phyloP scores from a whole-genome alignment of 2,329 filamentous ascomycete genomes.

The Colletotrichum endophyticum region DNA sequence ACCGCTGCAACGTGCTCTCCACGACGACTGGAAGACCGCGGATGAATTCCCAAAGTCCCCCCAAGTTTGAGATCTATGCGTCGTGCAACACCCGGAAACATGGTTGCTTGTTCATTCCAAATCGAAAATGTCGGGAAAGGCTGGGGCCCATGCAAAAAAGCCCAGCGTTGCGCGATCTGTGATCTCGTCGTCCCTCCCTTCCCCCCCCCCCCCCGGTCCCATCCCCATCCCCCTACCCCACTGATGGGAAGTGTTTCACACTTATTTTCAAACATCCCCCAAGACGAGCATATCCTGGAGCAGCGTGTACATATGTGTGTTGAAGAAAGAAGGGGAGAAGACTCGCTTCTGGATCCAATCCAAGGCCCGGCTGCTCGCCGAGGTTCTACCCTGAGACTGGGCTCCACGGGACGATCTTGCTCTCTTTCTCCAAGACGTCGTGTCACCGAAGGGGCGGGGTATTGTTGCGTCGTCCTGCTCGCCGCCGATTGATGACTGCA shows the following conservation, averaged over 20 bases:
- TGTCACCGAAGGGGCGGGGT: not conserved
- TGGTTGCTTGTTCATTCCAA: constrained; percentile 5
- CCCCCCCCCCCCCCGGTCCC: not conserved
- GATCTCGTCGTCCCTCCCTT: not conserved
- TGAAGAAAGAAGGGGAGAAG: not conserved
- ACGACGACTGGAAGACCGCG: not conserved
- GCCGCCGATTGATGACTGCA: not conserved
- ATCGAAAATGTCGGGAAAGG: not conserved
- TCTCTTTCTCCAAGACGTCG: not conserved
- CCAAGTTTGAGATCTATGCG: not conserved
- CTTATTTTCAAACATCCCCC: constrained; percentile 10
- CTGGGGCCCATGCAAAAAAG: not conserved
- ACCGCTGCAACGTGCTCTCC: not conserved
- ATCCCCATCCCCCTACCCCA: not conserved
- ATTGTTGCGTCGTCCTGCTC: not conserved
- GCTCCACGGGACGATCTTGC: not conserved
- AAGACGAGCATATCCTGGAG: constrained; percentile 6
- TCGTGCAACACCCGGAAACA: not conserved
- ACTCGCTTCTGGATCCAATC: not conserved
- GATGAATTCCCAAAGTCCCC: not conserved
- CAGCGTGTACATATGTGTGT: not conserved
- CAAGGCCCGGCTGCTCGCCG: not conserved
- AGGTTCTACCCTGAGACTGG: not conserved
- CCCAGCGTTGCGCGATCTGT: constrained; percentile 9
- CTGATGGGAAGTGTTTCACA: constrained; percentile 13